Evolutionary conservation across 202 grass and related monocot genomes (phyloP).

Genomic region (Digitaria exilis): DNA sequence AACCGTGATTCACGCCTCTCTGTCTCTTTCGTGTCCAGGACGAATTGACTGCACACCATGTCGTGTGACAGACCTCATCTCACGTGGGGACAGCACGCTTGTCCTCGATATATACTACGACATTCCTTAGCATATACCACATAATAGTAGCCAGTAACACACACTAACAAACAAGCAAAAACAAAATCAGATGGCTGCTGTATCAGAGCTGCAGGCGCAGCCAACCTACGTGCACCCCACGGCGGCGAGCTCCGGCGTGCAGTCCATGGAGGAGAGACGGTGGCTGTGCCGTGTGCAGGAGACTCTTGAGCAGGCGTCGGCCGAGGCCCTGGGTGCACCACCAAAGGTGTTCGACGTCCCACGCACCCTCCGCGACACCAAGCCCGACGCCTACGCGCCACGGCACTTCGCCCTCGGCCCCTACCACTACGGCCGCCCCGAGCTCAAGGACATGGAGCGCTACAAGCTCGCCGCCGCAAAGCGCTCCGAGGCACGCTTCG

Average conservation of each 20-base stretch:
- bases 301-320: conserved; percentile 10
- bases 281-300: conserved; percentile 39
- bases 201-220: no score
- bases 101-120: no score
- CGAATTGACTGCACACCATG: no score
- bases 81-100: no score
- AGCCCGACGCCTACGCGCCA: conserved; percentile 61
- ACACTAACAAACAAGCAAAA: no score
- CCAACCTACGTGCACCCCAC: neutral
- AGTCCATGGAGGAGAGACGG: conserved; percentile 20
- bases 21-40: no score
- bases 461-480: conserved; percentile 60
- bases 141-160: no score
- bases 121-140: no score
- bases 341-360: conserved; percentile 55
- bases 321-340: conserved; percentile 33
- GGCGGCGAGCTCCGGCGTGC: conserved; percentile 15
- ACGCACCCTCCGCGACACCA: conserved; percentile 26
- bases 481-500: conserved; percentile 41
- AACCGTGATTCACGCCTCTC: no score
- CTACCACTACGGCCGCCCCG: conserved; percentile 19
- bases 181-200: no score
- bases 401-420: conserved; percentile 17
- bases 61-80: no score
- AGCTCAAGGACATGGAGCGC: conserved; percentile 62